Percentiles rank a stretch among this genome's conserved stretches.
phyloP scores from a whole-genome alignment of 768 basidiomycete species.

The Austroboletus eburneus region DNA sequence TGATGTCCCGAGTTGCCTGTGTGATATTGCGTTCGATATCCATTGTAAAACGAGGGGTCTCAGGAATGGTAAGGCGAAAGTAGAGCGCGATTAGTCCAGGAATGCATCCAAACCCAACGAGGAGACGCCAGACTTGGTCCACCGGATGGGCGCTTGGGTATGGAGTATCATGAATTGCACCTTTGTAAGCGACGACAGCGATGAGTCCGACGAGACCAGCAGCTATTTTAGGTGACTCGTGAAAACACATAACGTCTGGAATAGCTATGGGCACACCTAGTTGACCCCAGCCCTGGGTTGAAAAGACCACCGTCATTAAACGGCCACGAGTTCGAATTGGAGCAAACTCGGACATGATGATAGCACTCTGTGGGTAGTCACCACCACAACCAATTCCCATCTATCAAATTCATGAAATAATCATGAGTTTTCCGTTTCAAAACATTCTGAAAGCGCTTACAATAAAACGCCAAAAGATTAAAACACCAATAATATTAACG shows the following conservation, averaged over 20 bases:
- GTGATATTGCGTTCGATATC: slow-evolving; percentile 78
- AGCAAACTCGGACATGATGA: slow-evolving; percentile 89
- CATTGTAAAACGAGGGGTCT: slow-evolving; percentile 89
- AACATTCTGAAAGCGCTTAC: slow-evolving; percentile 27
- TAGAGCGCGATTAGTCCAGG: slow-evolving; percentile 77
- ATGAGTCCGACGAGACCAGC: slow-evolving; percentile 67
- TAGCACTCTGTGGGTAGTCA: slow-evolving; percentile 77
- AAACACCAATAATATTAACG: slow-evolving; percentile 61
- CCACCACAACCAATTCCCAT: slow-evolving; percentile 85
- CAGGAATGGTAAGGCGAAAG: slow-evolving; percentile 88
- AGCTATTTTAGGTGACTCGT: slow-evolving; percentile 32
- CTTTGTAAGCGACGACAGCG: slow-evolving; percentile 60
- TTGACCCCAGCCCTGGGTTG: slow-evolving; percentile 87
- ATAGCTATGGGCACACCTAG: slow-evolving; percentile 44
- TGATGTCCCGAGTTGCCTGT: slow-evolving; percentile 70
- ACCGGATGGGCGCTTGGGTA: slow-evolving; percentile 44
- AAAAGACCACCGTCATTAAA: slow-evolving; percentile 86
- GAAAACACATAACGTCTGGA: not conserved
- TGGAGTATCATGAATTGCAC: slow-evolving; percentile 41
- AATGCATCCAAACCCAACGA: slow-evolving; percentile 82
- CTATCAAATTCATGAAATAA: slow-evolving; percentile 24
- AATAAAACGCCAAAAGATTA: slow-evolving; percentile 82
- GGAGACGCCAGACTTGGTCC: slow-evolving; percentile 79
- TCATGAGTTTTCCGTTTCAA: not conserved
- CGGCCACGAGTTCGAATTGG: slow-evolving; percentile 72